phyloP scores from a whole-genome alignment of 2,329 filamentous ascomycete species.

The Cyanodermella asteris region DNA sequence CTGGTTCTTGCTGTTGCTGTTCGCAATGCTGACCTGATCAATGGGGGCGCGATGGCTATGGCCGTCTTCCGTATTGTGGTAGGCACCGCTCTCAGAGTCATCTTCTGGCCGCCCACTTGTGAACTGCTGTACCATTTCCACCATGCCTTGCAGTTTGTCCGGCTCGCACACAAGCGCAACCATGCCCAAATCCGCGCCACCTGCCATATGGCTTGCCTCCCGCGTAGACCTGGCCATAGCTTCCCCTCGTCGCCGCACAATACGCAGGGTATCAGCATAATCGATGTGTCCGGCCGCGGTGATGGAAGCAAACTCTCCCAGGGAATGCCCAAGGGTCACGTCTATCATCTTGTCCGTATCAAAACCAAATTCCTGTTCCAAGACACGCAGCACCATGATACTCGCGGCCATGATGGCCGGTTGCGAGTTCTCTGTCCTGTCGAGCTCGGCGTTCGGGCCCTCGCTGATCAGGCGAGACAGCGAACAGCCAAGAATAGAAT shows the following conservation, averaged over 20 bases:
- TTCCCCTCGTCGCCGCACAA: conserved; percentile 59
- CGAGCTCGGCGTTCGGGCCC: conserved; percentile 57
- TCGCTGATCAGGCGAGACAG: conserved; percentile 59
- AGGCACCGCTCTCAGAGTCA: conserved; percentile 43
- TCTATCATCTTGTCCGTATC: conserved; percentile 48
- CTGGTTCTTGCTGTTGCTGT: conserved; percentile 90
- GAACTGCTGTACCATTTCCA: conserved; percentile 58
- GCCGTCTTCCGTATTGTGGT: no score
- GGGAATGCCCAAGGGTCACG: conserved; percentile 69
- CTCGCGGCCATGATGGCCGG: conserved; percentile 93
- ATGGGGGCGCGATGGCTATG: no score
- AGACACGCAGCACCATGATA: conserved; percentile 66
- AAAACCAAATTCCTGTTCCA: conserved; percentile 73
- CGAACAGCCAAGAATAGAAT: conserved; percentile 50
- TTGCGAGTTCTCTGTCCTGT: conserved; percentile 69
- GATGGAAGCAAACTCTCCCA: conserved; percentile 82
- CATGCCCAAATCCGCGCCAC: conserved; percentile 76
- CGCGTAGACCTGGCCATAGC: conserved; percentile 61
- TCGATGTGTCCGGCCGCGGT: conserved; percentile 62
- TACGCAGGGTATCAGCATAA: conserved; percentile 54
- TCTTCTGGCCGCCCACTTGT: conserved; percentile 41
- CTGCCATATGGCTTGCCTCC: conserved; percentile 37
- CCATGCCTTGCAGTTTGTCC: conserved; percentile 45
- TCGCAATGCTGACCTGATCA: conserved; percentile 73
- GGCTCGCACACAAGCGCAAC: conserved; percentile 78